Percentiles rank a stretch among this genome's conserved stretches.
phyloP scores from a whole-genome alignment of 139 green algal genomes.

The Limnomonas spitsbergensis region DNA sequence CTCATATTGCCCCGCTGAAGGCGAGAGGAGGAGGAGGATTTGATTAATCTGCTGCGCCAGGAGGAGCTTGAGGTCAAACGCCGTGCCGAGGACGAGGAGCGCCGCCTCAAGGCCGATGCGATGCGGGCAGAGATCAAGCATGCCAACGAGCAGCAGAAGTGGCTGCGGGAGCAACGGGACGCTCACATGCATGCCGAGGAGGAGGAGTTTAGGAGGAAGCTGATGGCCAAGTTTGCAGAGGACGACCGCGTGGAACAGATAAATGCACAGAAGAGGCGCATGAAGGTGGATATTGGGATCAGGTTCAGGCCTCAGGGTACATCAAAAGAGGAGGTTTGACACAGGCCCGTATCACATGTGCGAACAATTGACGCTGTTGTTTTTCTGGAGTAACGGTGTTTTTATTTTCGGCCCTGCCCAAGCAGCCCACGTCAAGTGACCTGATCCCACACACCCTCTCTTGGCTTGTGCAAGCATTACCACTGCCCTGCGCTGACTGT shows the following conservation, averaged over 20 bases:
- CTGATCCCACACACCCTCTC: no score
- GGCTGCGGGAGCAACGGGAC: constrained; percentile 60
- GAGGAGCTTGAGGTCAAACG: constrained; percentile 70
- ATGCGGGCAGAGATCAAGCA: constrained; percentile 52
- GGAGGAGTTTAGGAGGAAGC: constrained; percentile 58
- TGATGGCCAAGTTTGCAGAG: constrained; percentile 79
- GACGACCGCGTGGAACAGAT: constrained; percentile 85
- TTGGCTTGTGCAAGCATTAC: no score
- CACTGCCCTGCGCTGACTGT: no score
- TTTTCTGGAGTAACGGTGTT: no score
- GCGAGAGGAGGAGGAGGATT: constrained; percentile 71
- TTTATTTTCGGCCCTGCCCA: no score
- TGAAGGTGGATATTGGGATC: constrained; percentile 46
- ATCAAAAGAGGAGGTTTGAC: no score
- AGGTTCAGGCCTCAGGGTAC: no score
- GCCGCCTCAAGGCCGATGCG: constrained; percentile 36
- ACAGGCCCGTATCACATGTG: no score
- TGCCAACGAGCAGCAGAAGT: constrained; percentile 64
- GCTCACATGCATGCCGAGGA: constrained; percentile 55
- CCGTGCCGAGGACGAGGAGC: constrained; percentile 33
- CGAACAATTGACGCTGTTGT: no score
- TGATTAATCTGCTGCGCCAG: constrained; percentile 74
- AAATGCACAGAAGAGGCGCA: constrained; percentile 70
- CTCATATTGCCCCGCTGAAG: no score
- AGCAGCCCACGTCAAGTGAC: no score